Conservation (phyloP, 2,329 filamentous ascomycete genomes). For the Colletotrichum brevisporum region DNA sequence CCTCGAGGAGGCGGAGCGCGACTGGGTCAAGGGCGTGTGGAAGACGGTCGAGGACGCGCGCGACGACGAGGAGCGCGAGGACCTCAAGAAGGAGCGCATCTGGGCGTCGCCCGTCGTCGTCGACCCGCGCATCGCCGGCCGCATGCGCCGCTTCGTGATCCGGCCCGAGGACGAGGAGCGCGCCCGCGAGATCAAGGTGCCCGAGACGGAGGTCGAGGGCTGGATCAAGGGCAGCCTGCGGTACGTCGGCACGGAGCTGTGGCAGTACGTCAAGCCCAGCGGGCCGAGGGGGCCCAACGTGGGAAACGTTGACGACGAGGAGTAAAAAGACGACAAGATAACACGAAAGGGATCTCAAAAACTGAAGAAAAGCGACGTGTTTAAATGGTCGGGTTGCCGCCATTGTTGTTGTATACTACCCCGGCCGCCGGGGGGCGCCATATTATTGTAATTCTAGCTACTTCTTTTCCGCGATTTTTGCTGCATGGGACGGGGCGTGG, state of each 20-base stretch:
- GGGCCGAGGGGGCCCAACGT: constrained; percentile 59
- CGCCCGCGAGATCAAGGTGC: constrained; percentile 72
- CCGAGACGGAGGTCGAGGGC: constrained; percentile 78
- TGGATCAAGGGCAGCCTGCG: constrained; percentile 74
- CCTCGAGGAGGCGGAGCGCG: constrained; percentile 79
- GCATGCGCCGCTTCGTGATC: constrained; percentile 87
- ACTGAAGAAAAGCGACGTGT: neutral
- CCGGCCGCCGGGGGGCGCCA: constrained; percentile 2
- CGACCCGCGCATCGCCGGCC: constrained; percentile 80
- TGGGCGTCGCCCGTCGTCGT: constrained; percentile 83
- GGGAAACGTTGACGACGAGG: constrained; percentile 53
- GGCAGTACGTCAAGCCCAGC: constrained; percentile 51
- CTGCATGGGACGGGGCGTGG: constrained; percentile 25
- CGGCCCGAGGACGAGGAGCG: constrained; percentile 77
- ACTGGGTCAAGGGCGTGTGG: constrained; percentile 88
- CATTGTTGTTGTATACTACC: constrained; percentile 19
- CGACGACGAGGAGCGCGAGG: constrained; percentile 53
- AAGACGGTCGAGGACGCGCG: constrained; percentile 64
- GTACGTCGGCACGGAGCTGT: constrained; percentile 66
- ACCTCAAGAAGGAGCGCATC: constrained; percentile 73
- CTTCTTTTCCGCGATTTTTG: neutral
- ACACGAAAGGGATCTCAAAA: too few relatives aligned
- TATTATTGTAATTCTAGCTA: constrained; percentile 36
- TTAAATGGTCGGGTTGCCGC: neutral
- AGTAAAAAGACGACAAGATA: neutral